Evolutionary conservation across 2,329 filamentous ascomycete genomes (phyloP).

Genomic region (Sarocladium oryzae): DNA sequence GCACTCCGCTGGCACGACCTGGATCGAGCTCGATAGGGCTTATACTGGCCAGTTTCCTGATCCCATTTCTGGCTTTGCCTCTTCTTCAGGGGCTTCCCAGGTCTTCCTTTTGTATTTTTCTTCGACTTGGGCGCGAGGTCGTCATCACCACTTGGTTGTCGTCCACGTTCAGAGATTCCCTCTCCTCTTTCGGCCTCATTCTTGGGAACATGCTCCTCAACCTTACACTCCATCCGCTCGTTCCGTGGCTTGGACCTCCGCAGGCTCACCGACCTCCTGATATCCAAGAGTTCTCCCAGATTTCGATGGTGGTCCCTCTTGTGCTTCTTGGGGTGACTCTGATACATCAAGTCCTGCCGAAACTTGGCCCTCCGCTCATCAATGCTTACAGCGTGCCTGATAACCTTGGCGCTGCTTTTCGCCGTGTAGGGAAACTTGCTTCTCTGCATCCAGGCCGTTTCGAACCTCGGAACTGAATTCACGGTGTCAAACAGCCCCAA

Average conservation of each 20-base stretch:
- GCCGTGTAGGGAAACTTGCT: slow-evolving; percentile 68
- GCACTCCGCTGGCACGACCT: slow-evolving; percentile 25
- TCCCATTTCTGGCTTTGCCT: slow-evolving; percentile 5
- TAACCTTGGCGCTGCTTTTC: slow-evolving; percentile 50
- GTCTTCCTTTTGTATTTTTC: no score
- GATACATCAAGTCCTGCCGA: slow-evolving; percentile 61
- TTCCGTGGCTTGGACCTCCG: background rate
- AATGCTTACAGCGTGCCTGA: slow-evolving; percentile 64
- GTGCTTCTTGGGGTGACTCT: slow-evolving; percentile 23
- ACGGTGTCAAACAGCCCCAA: slow-evolving; percentile 78
- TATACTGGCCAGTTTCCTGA: slow-evolving; percentile 17
- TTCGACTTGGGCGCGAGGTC: background rate
- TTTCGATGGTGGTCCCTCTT: slow-evolving; percentile 16
- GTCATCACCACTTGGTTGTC: slow-evolving; percentile 1
- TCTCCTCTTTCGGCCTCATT: background rate
- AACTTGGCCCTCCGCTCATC: slow-evolving; percentile 68
- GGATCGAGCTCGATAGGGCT: slow-evolving; percentile 36
- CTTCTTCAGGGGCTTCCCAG: slow-evolving; percentile 1
- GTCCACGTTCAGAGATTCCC: background rate
- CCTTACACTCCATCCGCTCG: background rate
- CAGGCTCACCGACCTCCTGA: background rate
- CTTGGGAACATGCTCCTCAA: slow-evolving; percentile 2
- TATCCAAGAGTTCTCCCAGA: slow-evolving; percentile 15
- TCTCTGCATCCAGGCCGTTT: slow-evolving; percentile 70
- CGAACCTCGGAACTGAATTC: slow-evolving; percentile 72